Evolutionary conservation across 768 basidiomycete genomes (phyloP).

Genomic region (Naganishia antarctica): DNA sequence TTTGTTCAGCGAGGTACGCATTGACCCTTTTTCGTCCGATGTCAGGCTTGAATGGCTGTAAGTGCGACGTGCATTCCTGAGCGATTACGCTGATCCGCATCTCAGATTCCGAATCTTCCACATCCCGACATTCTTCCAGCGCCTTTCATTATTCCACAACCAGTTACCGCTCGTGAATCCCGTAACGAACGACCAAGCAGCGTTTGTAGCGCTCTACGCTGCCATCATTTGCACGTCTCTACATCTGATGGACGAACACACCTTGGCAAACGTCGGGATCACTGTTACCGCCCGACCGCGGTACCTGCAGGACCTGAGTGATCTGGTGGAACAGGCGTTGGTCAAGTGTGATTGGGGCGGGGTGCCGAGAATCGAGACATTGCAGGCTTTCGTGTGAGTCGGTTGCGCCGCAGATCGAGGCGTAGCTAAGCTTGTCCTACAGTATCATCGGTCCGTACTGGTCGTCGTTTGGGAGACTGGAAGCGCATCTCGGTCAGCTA

Average conservation of each 20-base stretch:
- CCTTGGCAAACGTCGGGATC: constrained; percentile 7
- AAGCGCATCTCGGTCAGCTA: constrained; percentile 14
- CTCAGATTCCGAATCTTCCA: constrained; percentile 23
- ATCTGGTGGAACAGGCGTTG: constrained; percentile 19
- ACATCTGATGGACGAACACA: constrained; percentile 22
- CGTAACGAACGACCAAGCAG: constrained; percentile 11
- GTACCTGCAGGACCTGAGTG: constrained; percentile 9
- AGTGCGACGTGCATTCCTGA: neutral
- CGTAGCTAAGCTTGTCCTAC: neutral
- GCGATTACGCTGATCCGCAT: neutral
- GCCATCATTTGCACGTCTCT: constrained; percentile 13
- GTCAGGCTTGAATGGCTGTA: constrained; percentile 25
- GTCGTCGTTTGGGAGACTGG: constrained; percentile 12
- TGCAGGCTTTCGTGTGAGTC: constrained; percentile 27
- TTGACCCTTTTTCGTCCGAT: neutral
- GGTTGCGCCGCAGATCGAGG: neutral
- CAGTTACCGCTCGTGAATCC: constrained; percentile 11
- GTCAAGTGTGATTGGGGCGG: constrained; percentile 22
- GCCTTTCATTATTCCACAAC: neutral
- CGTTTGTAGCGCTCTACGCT: constrained; percentile 20
- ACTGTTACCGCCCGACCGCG: neutral
- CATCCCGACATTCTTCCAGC: constrained; percentile 19
- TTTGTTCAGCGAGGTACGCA: too few relatives aligned
- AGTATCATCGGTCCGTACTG: constrained; percentile 24
- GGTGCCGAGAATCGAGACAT: constrained; percentile 13